phyloP scores from a whole-genome alignment of 805 yeast species.

The Myxozyma kluyveri region DNA sequence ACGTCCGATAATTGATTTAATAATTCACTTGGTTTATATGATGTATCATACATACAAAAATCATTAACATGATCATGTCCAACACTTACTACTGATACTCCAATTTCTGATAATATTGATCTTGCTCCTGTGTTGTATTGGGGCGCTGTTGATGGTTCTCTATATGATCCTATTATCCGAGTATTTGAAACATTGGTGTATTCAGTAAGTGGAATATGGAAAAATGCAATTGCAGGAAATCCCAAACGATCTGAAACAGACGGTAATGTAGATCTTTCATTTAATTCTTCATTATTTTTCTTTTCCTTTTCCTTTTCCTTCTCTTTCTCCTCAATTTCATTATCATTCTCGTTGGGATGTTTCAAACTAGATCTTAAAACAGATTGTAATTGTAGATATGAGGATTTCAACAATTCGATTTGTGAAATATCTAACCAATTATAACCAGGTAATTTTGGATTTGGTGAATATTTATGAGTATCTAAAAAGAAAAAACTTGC shows the following conservation, averaged over 20 bases:
- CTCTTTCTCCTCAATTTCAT: neutral
- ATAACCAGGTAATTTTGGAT: constrained; percentile 63
- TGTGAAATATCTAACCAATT: constrained; percentile 80
- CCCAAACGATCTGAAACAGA: neutral
- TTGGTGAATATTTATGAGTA: constrained; percentile 70
- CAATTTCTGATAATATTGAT: constrained; percentile 55
- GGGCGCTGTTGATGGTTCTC: constrained; percentile 82
- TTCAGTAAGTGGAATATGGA: constrained; percentile 93
- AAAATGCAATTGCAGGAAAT: constrained; percentile 79
- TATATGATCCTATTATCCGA: constrained; percentile 56
- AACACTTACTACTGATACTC: constrained; percentile 70
- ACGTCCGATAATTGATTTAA: constrained; percentile 28
- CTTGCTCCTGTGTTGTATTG: constrained; percentile 65
- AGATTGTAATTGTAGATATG: constrained; percentile 36
- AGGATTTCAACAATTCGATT: constrained; percentile 52
- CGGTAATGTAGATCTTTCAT: no score
- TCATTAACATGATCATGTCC: constrained; percentile 98
- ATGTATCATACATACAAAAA: constrained; percentile 65
- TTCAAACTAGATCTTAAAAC: no score
- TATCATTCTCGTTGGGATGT: neutral
- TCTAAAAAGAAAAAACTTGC: constrained; percentile 70
- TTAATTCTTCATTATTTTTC: no score
- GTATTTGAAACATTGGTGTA: constrained; percentile 47
- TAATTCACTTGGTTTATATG: constrained; percentile 33
- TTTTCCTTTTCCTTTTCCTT: neutral